Base-by-base conservation (phyloP, 352 stramenopile species). In the Phytophthora tentaculata region DNA sequence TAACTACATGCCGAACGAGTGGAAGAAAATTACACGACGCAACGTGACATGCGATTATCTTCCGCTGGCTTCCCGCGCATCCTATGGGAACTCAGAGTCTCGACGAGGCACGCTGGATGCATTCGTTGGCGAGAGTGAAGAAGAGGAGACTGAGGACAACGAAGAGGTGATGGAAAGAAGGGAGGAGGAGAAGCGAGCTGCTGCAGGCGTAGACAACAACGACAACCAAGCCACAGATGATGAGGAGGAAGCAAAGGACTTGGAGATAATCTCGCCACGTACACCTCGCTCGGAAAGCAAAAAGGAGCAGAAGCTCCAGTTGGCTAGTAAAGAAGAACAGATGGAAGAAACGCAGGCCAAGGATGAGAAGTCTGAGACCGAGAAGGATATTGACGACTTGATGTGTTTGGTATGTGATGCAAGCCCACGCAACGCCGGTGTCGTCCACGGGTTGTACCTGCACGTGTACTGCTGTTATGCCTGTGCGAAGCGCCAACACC, bases 381-480 rank as follows among this genome's bases (percentile, higher is more conserved):
- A 79, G 17, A 70, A 74, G 37, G 75, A 86, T 37, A 75, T 79
- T 16, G 86, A 91, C 35, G 81, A 91, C 35, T 60, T 94, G 3
- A 64, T 81, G 47, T 96, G 88, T 44, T 79, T 96, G 8, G 72
- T 94, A 14, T 96, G 88, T 45, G 59, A 74, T 17, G 60, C 78
- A 58, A 86, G 84, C 20, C 77, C 77, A 8, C 83, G 86, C 28
- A 80, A 93, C 35, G 83, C 84, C 6, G 85, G 70, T 32, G 68
- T 96, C 35, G 73, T 88, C 5, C 88, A 96, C 50, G 88, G 87
- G 32, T 71, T 91, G 51, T 96, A 94, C 56, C 67, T 95, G 8
- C 88, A 96, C 48, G 84, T 90, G 29, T 94, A 95, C 66, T 86
- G 76, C 56, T 96, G 88, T 62, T 96, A 87, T 47, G 74, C 72